These are phyloP conservation scores for Sclerotinia sclerotiorum DNA, from an alignment of 2,329 filamentous ascomycete genomes.

Conservation along the genomic window DNA sequence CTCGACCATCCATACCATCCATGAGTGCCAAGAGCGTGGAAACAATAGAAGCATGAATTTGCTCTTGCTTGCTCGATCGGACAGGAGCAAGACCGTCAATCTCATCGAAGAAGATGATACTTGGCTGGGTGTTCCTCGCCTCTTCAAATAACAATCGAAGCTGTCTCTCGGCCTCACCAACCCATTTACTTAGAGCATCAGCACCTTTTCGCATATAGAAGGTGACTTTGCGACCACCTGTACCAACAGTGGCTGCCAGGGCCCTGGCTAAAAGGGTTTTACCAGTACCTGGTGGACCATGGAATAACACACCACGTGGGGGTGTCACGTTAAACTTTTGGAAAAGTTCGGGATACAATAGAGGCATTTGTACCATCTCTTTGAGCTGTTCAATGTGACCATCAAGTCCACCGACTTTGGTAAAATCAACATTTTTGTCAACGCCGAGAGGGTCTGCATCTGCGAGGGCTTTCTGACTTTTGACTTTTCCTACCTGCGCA, in stretches of 20 bases:
- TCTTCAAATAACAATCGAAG: slow-evolving; percentile 92
- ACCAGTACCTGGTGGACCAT: slow-evolving; percentile 94
- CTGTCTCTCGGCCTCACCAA: slow-evolving; percentile 95
- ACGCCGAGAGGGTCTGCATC: slow-evolving; percentile 95
- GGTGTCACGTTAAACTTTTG: slow-evolving; percentile 88
- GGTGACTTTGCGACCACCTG: slow-evolving; percentile 89
- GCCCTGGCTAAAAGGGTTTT: slow-evolving; percentile 92
- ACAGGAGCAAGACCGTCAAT: slow-evolving; percentile 97
- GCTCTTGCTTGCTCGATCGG: slow-evolving; percentile 95
- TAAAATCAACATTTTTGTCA: slow-evolving; percentile 89
- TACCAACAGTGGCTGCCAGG: slow-evolving; percentile 84
- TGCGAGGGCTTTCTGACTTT: slow-evolving; percentile 85
- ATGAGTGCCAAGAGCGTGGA: slow-evolving; percentile 91
- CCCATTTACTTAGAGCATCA: slow-evolving; percentile 97
- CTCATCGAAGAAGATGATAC: slow-evolving; percentile 99
- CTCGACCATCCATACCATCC: slow-evolving; percentile 98
- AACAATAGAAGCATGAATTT: slow-evolving; percentile 97
- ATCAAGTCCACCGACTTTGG: slow-evolving; percentile 87
- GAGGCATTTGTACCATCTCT: slow-evolving; percentile 94
- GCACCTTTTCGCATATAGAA: slow-evolving; percentile 99
- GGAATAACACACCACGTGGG: slow-evolving; percentile 91
- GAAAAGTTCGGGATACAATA: slow-evolving; percentile 95
- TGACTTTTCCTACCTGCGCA: slow-evolving; percentile 88
- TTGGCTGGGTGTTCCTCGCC: slow-evolving; percentile 90
- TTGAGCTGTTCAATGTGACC: slow-evolving; percentile 96